Base-by-base conservation (phyloP, 2,329 filamentous ascomycete genomes). In the Tympanopsis confertula region DNA sequence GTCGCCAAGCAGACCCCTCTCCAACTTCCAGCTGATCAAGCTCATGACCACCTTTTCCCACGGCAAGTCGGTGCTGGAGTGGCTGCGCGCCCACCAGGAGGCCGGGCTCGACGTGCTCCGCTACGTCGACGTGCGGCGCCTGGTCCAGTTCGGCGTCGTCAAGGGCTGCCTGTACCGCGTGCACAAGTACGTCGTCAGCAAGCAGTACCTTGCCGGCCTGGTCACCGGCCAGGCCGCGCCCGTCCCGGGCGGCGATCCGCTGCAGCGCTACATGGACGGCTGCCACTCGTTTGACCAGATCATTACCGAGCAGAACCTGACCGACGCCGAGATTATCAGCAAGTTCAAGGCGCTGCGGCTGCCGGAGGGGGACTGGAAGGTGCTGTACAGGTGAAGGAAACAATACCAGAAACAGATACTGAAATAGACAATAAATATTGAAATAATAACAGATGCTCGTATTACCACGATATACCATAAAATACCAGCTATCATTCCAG, bases 71-170 rank as follows among this genome's bases (percentile, higher is more conserved):
- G 70, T 96, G 12, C 82, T 82, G 52, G 84, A 89, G 54, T 96
- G 87, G 86, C 78, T 91, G 46, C 70, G 83, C 41, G 68, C 79
- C 20, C 83, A 94, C 56, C 71, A 78, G 46, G 74, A 81, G 29
- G 63, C 66, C 35, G 75, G 74, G 1, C 68, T 79, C 43, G 69
- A 77, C 41, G 69, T 83, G 28, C 68, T 95, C 5, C 66, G 71
- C 12, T 80, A 81, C 50, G 78, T 98, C 40, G 91, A 98, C 55
- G 77, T 95, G 39, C 77, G 91, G 12, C 80, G 91, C 19, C 80
- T 98, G 44, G 86, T 96, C 44, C 93, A 94, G 41, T 98, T 96
- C 51, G 91, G 89, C 40, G 74, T 95, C 41, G 94, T 96, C 56
- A 96, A 96, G 61, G 88, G 89, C 13, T 84, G 93, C 47, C 62